A percentile compares a stretch with the other conserved stretches of the same genome.
Evolutionary conservation across 208 protist genomes (phyloP).

Genomic region (Naegleria gruberi): DNA sequence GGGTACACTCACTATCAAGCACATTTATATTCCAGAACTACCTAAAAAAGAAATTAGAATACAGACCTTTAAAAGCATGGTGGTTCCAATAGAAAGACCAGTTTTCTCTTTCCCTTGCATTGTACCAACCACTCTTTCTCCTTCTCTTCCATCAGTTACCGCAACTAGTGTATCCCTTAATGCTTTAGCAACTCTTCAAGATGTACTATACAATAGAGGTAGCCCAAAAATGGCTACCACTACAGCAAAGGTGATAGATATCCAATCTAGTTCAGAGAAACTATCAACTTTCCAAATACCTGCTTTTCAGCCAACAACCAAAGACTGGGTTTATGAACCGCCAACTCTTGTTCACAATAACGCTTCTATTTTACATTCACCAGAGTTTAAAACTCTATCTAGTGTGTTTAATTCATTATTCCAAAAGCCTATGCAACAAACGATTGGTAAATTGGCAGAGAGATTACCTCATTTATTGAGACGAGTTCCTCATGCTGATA

Average conservation of each 20-base stretch:
- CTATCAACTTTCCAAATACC: neutral
- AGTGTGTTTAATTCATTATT: neutral
- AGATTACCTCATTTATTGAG: neutral
- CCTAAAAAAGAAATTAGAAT: neutral
- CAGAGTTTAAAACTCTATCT: neutral
- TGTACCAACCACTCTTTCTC: neutral
- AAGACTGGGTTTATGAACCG: neutral
- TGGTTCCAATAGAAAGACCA: neutral
- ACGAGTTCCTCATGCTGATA: neutral
- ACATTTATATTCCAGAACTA: neutral
- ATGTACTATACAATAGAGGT: neutral
- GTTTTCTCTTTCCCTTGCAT: neutral
- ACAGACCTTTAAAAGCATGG: neutral
- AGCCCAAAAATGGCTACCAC: neutral
- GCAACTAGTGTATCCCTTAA: neutral
- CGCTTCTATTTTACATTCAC: neutral
- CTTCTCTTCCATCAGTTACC: neutral
- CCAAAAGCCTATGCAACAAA: neutral
- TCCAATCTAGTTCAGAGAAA: neutral
- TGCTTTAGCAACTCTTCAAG: neutral
- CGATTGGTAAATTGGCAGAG: neutral
- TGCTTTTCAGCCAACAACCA: neutral
- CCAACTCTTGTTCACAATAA: neutral
- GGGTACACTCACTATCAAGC: neutral
- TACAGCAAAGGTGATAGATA: neutral